phyloP scores from a whole-genome alignment of 2,329 filamentous ascomycete genomes.

The Colletotrichum magnum region DNA sequence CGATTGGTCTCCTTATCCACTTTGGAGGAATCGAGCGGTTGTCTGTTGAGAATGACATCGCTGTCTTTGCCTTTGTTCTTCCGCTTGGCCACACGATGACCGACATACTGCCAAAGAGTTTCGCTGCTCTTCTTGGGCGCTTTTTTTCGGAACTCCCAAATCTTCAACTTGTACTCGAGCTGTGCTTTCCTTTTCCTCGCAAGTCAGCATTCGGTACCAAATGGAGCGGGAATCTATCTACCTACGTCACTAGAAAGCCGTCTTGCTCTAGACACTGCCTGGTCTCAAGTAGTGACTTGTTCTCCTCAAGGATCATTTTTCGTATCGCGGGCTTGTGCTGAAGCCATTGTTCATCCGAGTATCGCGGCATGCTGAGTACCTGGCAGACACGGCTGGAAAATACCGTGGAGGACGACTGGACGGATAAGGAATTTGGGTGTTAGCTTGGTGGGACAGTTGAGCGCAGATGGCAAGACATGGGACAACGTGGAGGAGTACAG shows the following conservation, averaged over 20 bases:
- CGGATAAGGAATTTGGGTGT: no score
- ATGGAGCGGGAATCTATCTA: fast-evolving
- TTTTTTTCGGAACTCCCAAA: slow-evolving; percentile 4
- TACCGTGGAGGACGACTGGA: no score
- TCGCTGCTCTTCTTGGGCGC: not conserved
- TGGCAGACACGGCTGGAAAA: no score
- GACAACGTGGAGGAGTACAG: no score
- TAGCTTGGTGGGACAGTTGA: no score
- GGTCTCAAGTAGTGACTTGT: not conserved
- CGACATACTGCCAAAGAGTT: not conserved
- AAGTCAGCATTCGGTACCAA: not conserved
- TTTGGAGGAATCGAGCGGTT: not conserved
- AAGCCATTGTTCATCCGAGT: not conserved
- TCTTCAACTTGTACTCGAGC: slow-evolving; percentile 26
- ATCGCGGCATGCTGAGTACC: no score
- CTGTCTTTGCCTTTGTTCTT: not conserved
- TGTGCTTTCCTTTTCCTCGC: not conserved
- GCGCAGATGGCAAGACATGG: no score
- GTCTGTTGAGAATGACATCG: not conserved
- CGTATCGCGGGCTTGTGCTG: not conserved
- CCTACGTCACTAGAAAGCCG: not conserved
- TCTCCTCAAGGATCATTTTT: not conserved
- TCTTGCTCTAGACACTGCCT: not conserved
- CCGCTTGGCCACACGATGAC: not conserved
- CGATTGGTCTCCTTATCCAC: not conserved